phyloP scores from a whole-genome alignment of 768 basidiomycete genomes.

The Amylocystis lapponica region DNA sequence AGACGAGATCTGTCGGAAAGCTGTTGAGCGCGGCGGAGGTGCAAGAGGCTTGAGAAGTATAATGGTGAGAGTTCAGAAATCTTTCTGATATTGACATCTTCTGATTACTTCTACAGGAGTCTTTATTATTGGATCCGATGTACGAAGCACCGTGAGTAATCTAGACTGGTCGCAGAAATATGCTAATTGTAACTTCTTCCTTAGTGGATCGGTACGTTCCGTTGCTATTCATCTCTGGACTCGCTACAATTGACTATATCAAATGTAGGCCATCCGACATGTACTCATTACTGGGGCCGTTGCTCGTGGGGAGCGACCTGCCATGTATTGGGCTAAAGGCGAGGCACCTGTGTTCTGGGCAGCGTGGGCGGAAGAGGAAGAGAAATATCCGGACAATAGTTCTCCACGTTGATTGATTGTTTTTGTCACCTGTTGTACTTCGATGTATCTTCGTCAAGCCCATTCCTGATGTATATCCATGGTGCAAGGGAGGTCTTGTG shows the following conservation, averaged over 20 bases:
- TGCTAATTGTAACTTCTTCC: constrained; percentile 5
- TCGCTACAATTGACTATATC: constrained; percentile 3
- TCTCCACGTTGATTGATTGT: too few species aligned
- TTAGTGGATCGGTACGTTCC: constrained; percentile 59
- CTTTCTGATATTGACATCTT: neutral
- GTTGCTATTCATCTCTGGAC: neutral
- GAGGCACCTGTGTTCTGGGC: constrained; percentile 69
- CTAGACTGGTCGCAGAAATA: constrained; percentile 1
- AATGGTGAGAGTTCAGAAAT: constrained; percentile 47
- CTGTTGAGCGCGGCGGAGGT: constrained; percentile 79
- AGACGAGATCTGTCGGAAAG: constrained; percentile 75
- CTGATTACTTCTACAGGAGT: constrained; percentile 57
- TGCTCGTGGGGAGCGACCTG: constrained; percentile 54
- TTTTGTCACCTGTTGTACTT: too few species aligned
- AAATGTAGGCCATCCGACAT: constrained; percentile 61
- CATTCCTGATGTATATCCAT: too few species aligned
- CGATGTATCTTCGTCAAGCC: too few species aligned
- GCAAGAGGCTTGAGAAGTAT: constrained; percentile 87
- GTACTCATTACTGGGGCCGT: constrained; percentile 76
- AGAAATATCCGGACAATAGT: constrained; percentile 8
- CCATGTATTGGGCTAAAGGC: constrained; percentile 72
- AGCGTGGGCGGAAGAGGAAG: constrained; percentile 70
- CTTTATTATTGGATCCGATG: constrained; percentile 82
- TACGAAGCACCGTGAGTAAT: constrained; percentile 81
- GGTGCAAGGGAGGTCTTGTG: too few species aligned